Evolutionary conservation across 345 rosid genomes (phyloP).

Genomic region (Euphorbia tirucalli): DNA sequence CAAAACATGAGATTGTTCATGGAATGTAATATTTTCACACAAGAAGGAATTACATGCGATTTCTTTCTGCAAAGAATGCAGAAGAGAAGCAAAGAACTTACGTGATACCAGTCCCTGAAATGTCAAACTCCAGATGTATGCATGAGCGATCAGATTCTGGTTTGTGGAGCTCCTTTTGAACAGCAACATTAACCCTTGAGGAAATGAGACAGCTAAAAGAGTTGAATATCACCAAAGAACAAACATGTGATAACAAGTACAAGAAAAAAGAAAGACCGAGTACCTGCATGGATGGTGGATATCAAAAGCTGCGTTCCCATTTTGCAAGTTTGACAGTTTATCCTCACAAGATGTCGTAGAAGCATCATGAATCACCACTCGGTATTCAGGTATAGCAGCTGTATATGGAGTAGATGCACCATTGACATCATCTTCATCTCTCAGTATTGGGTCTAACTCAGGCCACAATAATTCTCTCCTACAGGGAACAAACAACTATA

Average conservation of each 20-base stretch:
- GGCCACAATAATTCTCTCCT: slow-evolving; percentile 90
- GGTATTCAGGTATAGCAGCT: slow-evolving; percentile 81
- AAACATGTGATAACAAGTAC: not conserved
- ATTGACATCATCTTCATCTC: slow-evolving; percentile 70
- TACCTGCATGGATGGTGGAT: slow-evolving; percentile 94
- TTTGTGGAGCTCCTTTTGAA: slow-evolving; percentile 80
- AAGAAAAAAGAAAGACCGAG: not conserved
- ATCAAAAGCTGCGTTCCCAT: slow-evolving; percentile 64
- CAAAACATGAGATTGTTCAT: not conserved
- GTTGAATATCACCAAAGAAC: slow-evolving; percentile 21
- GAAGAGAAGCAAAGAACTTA: slow-evolving; percentile 37
- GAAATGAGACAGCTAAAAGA: slow-evolving; percentile 6
- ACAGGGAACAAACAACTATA: slow-evolving; percentile 12
- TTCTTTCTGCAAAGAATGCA: not conserved
- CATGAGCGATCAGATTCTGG: slow-evolving; percentile 90
- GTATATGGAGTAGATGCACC: slow-evolving; percentile 77
- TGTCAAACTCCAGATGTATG: slow-evolving; percentile 90
- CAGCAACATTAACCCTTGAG: slow-evolving; percentile 73
- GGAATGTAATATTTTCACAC: not conserved
- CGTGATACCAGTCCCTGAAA: slow-evolving; percentile 65
- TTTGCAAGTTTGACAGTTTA: slow-evolving; percentile 39
- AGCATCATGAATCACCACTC: slow-evolving; percentile 67
- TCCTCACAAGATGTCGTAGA: slow-evolving; percentile 31
- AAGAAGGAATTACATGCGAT: not conserved
- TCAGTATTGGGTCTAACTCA: slow-evolving; percentile 74